These are phyloP conservation scores for Fusarium sp. DNA, from an alignment of 2,329 filamentous ascomycete genomes.

Conservation along the genomic window DNA sequence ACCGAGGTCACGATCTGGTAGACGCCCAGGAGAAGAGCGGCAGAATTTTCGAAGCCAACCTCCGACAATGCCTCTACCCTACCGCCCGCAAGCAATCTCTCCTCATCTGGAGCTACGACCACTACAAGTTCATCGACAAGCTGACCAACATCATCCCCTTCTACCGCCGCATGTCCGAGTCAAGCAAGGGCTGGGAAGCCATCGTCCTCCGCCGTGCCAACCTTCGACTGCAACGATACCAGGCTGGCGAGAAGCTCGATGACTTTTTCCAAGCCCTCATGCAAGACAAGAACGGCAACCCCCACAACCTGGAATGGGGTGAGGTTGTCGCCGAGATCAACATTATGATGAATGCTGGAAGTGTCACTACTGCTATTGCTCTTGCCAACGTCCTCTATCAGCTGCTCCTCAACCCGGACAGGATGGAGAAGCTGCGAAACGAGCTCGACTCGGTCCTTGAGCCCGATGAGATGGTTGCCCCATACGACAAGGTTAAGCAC, in stretches of 20 bases:
- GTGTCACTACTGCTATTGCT: constrained; percentile 64
- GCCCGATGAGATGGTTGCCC: constrained; percentile 4
- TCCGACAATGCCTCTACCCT: constrained; percentile 65
- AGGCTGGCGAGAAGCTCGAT: constrained; percentile 66
- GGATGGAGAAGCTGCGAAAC: constrained; percentile 57
- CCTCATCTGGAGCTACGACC: constrained; percentile 65
- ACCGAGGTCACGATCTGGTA: constrained; percentile 62
- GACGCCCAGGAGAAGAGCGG: constrained; percentile 62
- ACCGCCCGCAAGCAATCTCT: constrained; percentile 65
- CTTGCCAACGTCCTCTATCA: constrained; percentile 69
- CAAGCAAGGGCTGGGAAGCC: constrained; percentile 58
- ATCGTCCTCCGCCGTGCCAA: constrained; percentile 57
- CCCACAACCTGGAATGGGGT: constrained; percentile 64
- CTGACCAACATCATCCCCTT: constrained; percentile 63
- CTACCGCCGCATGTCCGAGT: constrained; percentile 48
- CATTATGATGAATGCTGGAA: constrained; percentile 69
- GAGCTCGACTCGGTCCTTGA: constrained; percentile 57
- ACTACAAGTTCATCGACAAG: constrained; percentile 65
- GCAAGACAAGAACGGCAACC: constrained; percentile 61
- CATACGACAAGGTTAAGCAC: constrained; percentile 12
- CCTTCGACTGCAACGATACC: constrained; percentile 29
- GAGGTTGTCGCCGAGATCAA: constrained; percentile 70
- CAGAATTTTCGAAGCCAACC: constrained; percentile 60
- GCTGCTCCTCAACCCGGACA: constrained; percentile 62
- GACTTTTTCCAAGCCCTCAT: constrained; percentile 73